Evolutionary conservation across 1,284 basidiomycete genomes (phyloP).

Genomic region (Leucoagaricus sp.): DNA sequence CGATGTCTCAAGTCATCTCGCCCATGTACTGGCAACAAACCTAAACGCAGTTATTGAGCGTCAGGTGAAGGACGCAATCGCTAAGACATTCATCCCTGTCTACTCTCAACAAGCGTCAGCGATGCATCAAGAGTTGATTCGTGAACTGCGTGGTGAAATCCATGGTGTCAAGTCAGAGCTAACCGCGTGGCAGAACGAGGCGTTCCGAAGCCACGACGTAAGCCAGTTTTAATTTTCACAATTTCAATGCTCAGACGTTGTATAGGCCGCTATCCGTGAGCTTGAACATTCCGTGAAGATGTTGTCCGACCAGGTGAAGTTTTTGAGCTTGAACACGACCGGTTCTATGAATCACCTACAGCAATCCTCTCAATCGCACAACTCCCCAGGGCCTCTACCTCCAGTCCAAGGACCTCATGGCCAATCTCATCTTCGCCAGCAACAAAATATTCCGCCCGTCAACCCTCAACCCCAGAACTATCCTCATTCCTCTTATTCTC

Average conservation of each 20-base stretch:
- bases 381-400: slow-evolving; percentile 39
- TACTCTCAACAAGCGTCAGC: slow-evolving; percentile 67
- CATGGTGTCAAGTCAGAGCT: slow-evolving; percentile 74
- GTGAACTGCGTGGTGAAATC: slow-evolving; percentile 74
- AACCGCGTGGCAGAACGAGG: slow-evolving; percentile 75
- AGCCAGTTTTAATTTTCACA: slow-evolving; percentile 20
- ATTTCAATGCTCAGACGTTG: slow-evolving; percentile 2
- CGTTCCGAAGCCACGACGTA: slow-evolving; percentile 76
- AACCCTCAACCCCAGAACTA: slow-evolving; percentile 37
- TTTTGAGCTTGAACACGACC: slow-evolving; percentile 57
- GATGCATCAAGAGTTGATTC: slow-evolving; percentile 76
- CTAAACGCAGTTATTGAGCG: slow-evolving; percentile 74
- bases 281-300: slow-evolving; percentile 73
- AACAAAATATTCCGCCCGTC: slow-evolving; percentile 41
- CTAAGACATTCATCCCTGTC: slow-evolving; percentile 71
- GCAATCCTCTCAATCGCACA: slow-evolving; percentile 48
- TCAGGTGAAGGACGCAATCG: slow-evolving; percentile 77
- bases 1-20: slow-evolving; percentile 73
- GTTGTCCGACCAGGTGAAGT: slow-evolving; percentile 79
- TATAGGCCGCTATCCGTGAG: slow-evolving; percentile 70
- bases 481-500: slow-evolving; percentile 30
- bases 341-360: slow-evolving; percentile 42
- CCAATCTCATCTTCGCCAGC: slow-evolving; percentile 40
- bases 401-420: slow-evolving; percentile 35
- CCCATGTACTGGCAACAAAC: slow-evolving; percentile 65